Evolutionary conservation across 805 yeast genomes (phyloP).

Genomic region (Myxozyma neotropica): DNA sequence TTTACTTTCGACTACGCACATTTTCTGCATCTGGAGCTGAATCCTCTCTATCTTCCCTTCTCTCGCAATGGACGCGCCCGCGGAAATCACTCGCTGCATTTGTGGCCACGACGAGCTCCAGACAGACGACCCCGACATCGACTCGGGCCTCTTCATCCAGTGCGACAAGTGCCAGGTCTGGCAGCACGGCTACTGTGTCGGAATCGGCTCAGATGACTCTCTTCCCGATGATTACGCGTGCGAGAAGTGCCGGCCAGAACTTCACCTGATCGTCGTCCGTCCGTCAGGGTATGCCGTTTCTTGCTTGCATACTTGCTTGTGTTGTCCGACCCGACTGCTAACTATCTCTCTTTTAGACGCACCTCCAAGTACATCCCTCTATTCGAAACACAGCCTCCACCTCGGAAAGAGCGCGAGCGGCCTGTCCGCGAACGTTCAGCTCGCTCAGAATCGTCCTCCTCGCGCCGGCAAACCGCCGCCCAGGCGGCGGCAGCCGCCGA

Average conservation of each 20-base stretch:
- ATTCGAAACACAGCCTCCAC: slow-evolving; percentile 34
- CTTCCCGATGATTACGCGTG: slow-evolving; percentile 96
- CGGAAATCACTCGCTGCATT: slow-evolving; percentile 58
- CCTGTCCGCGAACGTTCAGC: neutral
- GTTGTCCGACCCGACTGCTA: no score
- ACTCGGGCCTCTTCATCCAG: slow-evolving; percentile 92
- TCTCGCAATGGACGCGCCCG: slow-evolving; percentile 29
- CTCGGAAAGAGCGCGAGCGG: neutral
- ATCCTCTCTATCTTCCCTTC: no score
- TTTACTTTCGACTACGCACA: no score
- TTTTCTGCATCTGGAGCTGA: no score
- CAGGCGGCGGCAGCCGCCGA: slow-evolving; percentile 8
- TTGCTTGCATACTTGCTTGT: no score
- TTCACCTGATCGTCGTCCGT: slow-evolving; percentile 61
- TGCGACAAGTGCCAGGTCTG: slow-evolving; percentile 94
- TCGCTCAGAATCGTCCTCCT: neutral
- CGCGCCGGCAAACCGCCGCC: slow-evolving; percentile 5
- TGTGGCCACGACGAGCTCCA: slow-evolving; percentile 56
- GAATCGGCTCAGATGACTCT: slow-evolving; percentile 68
- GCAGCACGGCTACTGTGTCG: slow-evolving; percentile 98
- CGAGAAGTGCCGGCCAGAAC: slow-evolving; percentile 84
- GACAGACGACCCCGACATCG: slow-evolving; percentile 57
- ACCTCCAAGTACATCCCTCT: slow-evolving; percentile 55
- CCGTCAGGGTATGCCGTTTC: slow-evolving; percentile 45
- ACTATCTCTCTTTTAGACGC: slow-evolving; percentile 37